These are phyloP conservation scores for Scheffersomyces lignosus DNA, from an alignment of 805 yeast species.

Conservation along the genomic window DNA sequence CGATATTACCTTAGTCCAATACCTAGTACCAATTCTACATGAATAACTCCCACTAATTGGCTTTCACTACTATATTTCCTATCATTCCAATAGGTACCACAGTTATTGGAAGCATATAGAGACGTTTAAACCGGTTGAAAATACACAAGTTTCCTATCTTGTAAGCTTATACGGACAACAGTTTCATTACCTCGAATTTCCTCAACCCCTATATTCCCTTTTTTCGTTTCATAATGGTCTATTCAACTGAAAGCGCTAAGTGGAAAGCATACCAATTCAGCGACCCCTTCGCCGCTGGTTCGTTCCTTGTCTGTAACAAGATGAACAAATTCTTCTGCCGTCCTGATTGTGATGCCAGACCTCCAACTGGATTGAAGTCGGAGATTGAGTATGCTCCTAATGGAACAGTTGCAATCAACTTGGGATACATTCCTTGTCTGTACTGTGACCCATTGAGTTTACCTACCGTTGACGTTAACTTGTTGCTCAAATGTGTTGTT, in stretches of 20 bases:
- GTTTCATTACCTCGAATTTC: no score
- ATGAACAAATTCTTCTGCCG: constrained; percentile 52
- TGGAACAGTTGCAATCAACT: constrained; percentile 39
- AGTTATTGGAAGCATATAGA: no score
- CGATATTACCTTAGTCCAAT: no score
- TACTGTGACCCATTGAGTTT: constrained; percentile 52
- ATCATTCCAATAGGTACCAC: no score
- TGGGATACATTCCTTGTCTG: constrained; percentile 53
- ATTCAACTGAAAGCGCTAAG: constrained; percentile 45
- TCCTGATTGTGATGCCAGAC: constrained; percentile 63
- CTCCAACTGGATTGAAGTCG: constrained; percentile 40
- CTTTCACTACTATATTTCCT: no score
- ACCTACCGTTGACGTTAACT: constrained; percentile 46
- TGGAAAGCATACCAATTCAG: constrained; percentile 67
- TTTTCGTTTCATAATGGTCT: constrained; percentile 27
- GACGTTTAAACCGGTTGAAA: no score
- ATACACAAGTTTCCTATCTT: no score
- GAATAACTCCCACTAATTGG: no score
- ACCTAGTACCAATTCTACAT: no score
- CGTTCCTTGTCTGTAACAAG: constrained; percentile 54
- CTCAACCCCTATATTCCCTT: no score
- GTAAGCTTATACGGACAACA: no score
- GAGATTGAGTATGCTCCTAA: constrained; percentile 48
- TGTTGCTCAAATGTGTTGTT: constrained; percentile 51
- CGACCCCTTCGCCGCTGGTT: constrained; percentile 64